Conservation (phyloP, 768 basidiomycete genomes). For the Panaeolus cyanescens region DNA sequence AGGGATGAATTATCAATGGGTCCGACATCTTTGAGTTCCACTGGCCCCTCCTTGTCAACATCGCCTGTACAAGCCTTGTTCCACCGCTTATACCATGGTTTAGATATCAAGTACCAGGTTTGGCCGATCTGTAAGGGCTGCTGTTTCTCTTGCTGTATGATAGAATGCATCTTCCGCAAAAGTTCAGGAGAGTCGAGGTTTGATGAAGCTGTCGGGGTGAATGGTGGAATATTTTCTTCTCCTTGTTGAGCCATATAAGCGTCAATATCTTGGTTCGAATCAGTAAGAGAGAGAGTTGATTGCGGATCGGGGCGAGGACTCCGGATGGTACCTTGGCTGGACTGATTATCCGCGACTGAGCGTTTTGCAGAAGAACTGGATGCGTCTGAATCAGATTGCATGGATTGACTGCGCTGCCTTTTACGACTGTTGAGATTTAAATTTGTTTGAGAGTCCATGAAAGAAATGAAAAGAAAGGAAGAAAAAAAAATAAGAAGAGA, state of each 20-base stretch:
- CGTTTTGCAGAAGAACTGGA: constrained; percentile 80
- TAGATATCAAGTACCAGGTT: constrained; percentile 77
- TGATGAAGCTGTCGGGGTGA: constrained; percentile 25
- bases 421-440: constrained; percentile 47
- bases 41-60: constrained; percentile 64
- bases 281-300: constrained; percentile 41
- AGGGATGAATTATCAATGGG: constrained; percentile 77
- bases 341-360: constrained; percentile 67
- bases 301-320: constrained; percentile 43
- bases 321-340: constrained; percentile 39
- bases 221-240: constrained; percentile 35
- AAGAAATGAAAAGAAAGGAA: too few relatives aligned
- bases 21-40: constrained; percentile 65
- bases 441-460: constrained; percentile 36
- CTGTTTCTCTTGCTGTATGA: constrained; percentile 48
- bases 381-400: constrained; percentile 72
- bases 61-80: constrained; percentile 69
- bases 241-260: constrained; percentile 65
- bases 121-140: constrained; percentile 63
- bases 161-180: constrained; percentile 1
- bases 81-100: constrained; percentile 78
- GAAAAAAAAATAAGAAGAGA: constrained; percentile 38
- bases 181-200: background rate
- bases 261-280: constrained; percentile 62
- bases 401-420: constrained; percentile 74